phyloP scores from a whole-genome alignment of 2,329 filamentous ascomycete species.

The Zalaria sp. region DNA sequence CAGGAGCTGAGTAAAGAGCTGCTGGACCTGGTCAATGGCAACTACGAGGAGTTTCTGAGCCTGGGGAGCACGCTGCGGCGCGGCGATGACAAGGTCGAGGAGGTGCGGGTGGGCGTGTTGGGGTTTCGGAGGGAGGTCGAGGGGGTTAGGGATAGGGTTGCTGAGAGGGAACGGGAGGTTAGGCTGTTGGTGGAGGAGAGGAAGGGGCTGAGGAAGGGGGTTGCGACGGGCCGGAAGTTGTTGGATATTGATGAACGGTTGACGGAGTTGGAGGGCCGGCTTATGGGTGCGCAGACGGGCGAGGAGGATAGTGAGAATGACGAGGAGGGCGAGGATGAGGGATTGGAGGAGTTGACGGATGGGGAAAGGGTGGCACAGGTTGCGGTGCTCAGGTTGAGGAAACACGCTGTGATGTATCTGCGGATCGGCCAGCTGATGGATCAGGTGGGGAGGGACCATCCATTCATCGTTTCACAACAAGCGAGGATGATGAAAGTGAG shows the following conservation, averaged over 20 bases:
- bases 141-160: constrained; percentile 53
- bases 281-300: constrained; percentile 36
- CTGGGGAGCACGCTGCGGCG: constrained; percentile 70
- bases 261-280: constrained; percentile 45
- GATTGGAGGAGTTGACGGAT: constrained; percentile 18
- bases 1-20: constrained; percentile 72
- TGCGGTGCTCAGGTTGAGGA: constrained; percentile 31
- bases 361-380: constrained; percentile 4
- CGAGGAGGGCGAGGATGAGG: constrained; percentile 19
- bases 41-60: constrained; percentile 83
- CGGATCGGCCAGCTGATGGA: constrained; percentile 38
- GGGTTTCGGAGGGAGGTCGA: constrained; percentile 75
- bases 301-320: constrained; percentile 18
- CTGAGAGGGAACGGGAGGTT: constrained; percentile 49
- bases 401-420: constrained; percentile 44
- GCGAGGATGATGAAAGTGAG: constrained; percentile 42
- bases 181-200: constrained; percentile 51
- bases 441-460: constrained; percentile 42
- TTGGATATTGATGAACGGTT: constrained; percentile 54
- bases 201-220: constrained; percentile 44
- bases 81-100: constrained; percentile 83
- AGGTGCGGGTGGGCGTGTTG: constrained; percentile 72
- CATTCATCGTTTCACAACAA: constrained; percentile 46
- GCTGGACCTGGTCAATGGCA: constrained; percentile 85
- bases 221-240: constrained; percentile 48